A percentile compares a stretch with the other conserved stretches of the same genome.
phyloP scores from a whole-genome alignment of 352 stramenopile genomes.

The Globisporangium nodosum region DNA sequence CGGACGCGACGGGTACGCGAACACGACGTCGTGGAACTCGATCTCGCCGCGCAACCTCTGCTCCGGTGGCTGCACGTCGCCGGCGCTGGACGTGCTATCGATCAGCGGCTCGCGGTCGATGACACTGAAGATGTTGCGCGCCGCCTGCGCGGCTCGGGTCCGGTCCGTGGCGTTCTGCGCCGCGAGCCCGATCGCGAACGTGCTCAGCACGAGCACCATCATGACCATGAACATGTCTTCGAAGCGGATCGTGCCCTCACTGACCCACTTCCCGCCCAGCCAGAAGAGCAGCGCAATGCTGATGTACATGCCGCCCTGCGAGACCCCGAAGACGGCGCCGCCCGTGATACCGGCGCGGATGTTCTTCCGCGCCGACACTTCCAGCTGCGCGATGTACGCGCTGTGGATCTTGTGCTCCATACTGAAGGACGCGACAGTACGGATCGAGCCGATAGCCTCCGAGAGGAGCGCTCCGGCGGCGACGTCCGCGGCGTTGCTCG shows the following conservation, averaged over 20 bases:
- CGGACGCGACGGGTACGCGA: slow-evolving; percentile 44
- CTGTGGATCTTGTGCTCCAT: slow-evolving; percentile 19
- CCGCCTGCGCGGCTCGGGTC: slow-evolving; percentile 22
- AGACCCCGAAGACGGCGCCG: slow-evolving; percentile 42
- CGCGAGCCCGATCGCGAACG: slow-evolving; percentile 26
- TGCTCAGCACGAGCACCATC: slow-evolving; percentile 29
- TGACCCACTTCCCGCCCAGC: slow-evolving; percentile 39
- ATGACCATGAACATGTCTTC: slow-evolving; percentile 36
- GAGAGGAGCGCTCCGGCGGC: slow-evolving; percentile 31
- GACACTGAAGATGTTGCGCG: slow-evolving; percentile 31
- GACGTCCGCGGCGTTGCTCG: slow-evolving; percentile 35
- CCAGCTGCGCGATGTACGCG: slow-evolving; percentile 18
- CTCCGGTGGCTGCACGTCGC: neutral
- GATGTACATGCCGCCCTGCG: slow-evolving; percentile 49
- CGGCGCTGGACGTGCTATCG: neutral
- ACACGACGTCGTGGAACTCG: slow-evolving; percentile 74
- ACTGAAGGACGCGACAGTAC: slow-evolving; percentile 34
- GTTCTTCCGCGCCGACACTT: slow-evolving; percentile 18
- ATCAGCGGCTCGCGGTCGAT: slow-evolving; percentile 34
- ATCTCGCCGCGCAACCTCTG: slow-evolving; percentile 37
- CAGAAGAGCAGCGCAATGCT: slow-evolving; percentile 66
- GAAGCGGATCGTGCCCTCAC: slow-evolving; percentile 29
- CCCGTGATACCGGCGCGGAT: slow-evolving; percentile 31
- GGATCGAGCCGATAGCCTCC: slow-evolving; percentile 46
- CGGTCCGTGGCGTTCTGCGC: slow-evolving; percentile 24